These are phyloP conservation scores for Fusarium dimerum DNA, from an alignment of 2,329 filamentous ascomycete species.

Conservation along the genomic window DNA sequence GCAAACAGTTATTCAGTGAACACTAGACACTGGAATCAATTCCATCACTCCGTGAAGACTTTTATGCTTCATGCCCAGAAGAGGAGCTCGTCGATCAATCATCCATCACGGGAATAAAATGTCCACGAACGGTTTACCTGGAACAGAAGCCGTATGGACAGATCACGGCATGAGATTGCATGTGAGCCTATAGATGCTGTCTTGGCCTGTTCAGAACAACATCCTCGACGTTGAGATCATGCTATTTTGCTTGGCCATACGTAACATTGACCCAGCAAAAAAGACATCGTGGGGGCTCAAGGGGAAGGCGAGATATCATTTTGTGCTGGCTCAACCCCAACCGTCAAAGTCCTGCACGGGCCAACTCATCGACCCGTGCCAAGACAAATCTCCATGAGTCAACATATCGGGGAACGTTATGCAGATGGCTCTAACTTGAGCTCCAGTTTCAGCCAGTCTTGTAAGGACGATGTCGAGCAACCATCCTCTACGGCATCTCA, in stretches of 20 bases:
- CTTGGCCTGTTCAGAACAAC: conserved; percentile 12
- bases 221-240: not conserved
- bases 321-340: conserved; percentile 15
- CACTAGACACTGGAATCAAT: too few species aligned
- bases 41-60: too few species aligned
- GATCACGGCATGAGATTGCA: too few species aligned
- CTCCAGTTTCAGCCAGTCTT: conserved; percentile 8
- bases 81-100: too few species aligned
- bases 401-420: conserved; percentile 10
- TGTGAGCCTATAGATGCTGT: conserved; percentile 8
- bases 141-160: too few species aligned
- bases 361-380: conserved; percentile 19
- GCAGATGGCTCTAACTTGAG: conserved; percentile 4
- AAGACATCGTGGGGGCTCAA: conserved; percentile 20
- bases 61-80: too few species aligned
- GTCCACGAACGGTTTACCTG: too few species aligned
- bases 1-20: too few species aligned
- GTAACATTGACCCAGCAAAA: conserved; percentile 8
- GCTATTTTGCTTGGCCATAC: too few species aligned
- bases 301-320: conserved; percentile 1
- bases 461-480: not conserved
- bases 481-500: not conserved
- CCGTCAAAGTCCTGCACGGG: conserved; percentile 24
- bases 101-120: too few species aligned
- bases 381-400: conserved; percentile 8